phyloP scores from a whole-genome alignment of 768 basidiomycete genomes.

The Lactarius pseudohatsudake region DNA sequence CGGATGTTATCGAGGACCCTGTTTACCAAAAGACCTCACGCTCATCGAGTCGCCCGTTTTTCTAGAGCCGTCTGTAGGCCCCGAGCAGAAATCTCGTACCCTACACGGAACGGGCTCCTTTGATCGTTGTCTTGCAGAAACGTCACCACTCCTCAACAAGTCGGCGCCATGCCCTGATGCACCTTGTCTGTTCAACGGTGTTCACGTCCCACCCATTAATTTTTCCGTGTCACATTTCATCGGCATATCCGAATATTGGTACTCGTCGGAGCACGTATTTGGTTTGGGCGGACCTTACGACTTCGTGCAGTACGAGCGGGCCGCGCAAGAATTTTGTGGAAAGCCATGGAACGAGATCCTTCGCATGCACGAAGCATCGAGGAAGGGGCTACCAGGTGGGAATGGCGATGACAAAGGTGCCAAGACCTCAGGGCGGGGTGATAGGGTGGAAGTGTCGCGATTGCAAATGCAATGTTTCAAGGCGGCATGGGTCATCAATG shows the following conservation, averaged over 20 bases:
- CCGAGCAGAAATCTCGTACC: constrained; percentile 53
- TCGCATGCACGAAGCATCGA: constrained; percentile 57
- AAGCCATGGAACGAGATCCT: constrained; percentile 78
- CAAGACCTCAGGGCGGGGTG: constrained; percentile 66
- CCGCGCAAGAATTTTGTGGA: constrained; percentile 82
- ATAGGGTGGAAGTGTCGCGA: constrained; percentile 76
- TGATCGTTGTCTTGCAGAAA: constrained; percentile 71
- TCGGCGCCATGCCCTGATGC: constrained; percentile 75
- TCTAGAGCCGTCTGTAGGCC: constrained; percentile 39
- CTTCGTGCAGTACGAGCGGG: constrained; percentile 93
- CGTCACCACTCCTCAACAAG: constrained; percentile 81
- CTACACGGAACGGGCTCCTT: constrained; percentile 90
- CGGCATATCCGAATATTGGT: constrained; percentile 99
- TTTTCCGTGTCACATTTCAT: constrained; percentile 93
- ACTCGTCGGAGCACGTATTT: constrained; percentile 96
- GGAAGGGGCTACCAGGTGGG: constrained; percentile 46
- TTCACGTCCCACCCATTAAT: constrained; percentile 92
- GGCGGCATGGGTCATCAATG: constrained; percentile 96
- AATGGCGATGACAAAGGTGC: constrained; percentile 65
- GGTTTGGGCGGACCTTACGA: constrained; percentile 94
- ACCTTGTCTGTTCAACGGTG: constrained; percentile 92
- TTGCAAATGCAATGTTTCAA: constrained; percentile 99
- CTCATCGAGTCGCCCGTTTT: constrained; percentile 59
- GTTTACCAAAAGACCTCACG: constrained; percentile 75
- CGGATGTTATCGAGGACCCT: constrained; percentile 69